These are phyloP conservation scores for Heliamphora exappendiculata DNA, from an alignment of 148 eudicot species.

Conservation along the genomic window DNA sequence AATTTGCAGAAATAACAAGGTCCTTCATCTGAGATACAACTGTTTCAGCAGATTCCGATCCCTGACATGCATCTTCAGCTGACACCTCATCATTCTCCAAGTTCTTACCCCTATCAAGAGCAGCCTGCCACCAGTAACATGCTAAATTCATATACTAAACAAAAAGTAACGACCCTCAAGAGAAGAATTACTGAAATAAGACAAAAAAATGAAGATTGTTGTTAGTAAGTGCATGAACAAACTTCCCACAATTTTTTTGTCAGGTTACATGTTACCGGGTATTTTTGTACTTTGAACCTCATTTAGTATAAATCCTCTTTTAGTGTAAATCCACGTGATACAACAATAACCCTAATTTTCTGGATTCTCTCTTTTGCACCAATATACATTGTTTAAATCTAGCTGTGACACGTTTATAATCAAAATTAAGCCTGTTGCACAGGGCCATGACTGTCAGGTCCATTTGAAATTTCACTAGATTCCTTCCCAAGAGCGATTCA, in stretches of 20 bases:
- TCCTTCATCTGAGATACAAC: conserved; percentile 57
- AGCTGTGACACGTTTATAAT: not conserved
- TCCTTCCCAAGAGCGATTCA: not conserved
- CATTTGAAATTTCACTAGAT: not conserved
- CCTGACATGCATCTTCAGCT: conserved; percentile 31
- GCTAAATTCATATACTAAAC: not conserved
- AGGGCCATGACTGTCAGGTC: not conserved
- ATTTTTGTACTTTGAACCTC: too few relatives aligned
- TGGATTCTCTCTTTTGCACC: too few relatives aligned
- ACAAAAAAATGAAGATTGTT: not conserved
- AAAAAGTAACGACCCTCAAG: not conserved
- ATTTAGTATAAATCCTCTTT: too few relatives aligned
- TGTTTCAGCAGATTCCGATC: conserved; percentile 33
- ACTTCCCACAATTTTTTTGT: not conserved
- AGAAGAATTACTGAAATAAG: not conserved
- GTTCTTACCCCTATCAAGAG: conserved; percentile 43
- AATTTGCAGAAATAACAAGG: conserved; percentile 40
- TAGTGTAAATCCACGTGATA: too few relatives aligned
- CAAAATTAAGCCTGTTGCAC: not conserved
- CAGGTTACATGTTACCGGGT: too few relatives aligned
- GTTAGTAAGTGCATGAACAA: not conserved
- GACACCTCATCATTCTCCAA: conserved; percentile 32
- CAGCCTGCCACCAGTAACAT: conserved; percentile 40
- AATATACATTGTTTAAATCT: too few relatives aligned
- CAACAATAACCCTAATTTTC: too few relatives aligned